phyloP scores from a whole-genome alignment of 805 yeast species.

The Dipodascus albidus region DNA sequence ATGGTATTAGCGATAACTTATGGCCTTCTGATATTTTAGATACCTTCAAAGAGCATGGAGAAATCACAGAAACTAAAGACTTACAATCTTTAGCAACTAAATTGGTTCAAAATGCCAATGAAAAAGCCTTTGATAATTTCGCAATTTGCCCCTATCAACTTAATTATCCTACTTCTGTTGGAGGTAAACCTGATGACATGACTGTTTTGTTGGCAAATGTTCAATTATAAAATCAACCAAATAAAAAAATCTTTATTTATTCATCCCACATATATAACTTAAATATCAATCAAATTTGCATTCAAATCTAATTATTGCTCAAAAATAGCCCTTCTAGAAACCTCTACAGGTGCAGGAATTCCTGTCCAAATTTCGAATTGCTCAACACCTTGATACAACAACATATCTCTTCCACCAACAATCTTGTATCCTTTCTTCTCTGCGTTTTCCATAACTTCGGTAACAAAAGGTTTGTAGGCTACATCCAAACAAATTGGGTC shows the following conservation, averaged over 20 bases:
- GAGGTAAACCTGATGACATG: slow-evolving; percentile 2
- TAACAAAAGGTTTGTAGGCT: slow-evolving; percentile 81
- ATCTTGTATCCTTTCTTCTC: slow-evolving; percentile 59
- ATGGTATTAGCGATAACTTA: slow-evolving; percentile 11
- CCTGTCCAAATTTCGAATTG: slow-evolving; percentile 70
- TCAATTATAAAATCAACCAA: neutral
- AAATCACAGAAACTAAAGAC: slow-evolving; percentile 7
- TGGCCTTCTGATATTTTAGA: slow-evolving; percentile 11
- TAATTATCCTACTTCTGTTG: neutral
- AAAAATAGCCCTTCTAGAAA: slow-evolving; percentile 13
- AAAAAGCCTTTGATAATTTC: slow-evolving; percentile 11
- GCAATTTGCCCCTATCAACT: slow-evolving; percentile 9
- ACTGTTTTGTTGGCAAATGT: neutral
- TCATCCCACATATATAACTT: too few relatives aligned
- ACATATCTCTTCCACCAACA: slow-evolving; percentile 86
- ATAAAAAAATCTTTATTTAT: too few relatives aligned
- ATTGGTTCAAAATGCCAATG: slow-evolving; percentile 7
- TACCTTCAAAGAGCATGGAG: slow-evolving; percentile 6
- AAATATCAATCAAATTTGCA: too few relatives aligned
- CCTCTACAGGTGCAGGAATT: slow-evolving; percentile 20
- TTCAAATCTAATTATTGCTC: too few relatives aligned
- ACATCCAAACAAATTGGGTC: slow-evolving; percentile 69
- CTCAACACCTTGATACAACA: slow-evolving; percentile 84
- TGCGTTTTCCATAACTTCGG: slow-evolving; percentile 80
- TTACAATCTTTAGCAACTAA: slow-evolving; percentile 8